Evolutionary conservation across 768 basidiomycete genomes (phyloP).

Genomic region (Rossbeevera mucosa): DNA sequence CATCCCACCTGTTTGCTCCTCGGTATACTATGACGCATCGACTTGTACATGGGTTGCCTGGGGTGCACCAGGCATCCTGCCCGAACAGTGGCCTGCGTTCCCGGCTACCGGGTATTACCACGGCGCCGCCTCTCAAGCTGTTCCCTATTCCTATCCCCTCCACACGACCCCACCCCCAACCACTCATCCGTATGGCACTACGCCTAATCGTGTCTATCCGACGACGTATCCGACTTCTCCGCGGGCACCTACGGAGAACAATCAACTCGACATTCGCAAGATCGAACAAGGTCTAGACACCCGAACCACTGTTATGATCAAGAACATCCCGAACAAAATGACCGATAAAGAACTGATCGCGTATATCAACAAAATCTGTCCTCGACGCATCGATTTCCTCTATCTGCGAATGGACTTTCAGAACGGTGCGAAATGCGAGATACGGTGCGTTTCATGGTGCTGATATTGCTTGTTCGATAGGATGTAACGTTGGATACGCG

Average conservation of each 20-base stretch:
- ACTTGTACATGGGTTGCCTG: constrained; percentile 30
- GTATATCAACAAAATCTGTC: constrained; percentile 68
- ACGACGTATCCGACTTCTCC: constrained; percentile 25
- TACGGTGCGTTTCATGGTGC: not conserved
- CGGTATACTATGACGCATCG: constrained; percentile 28
- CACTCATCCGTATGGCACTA: constrained; percentile 17
- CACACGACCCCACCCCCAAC: constrained; percentile 21
- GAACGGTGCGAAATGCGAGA: constrained; percentile 49
- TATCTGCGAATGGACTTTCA: constrained; percentile 85
- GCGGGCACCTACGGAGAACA: constrained; percentile 37
- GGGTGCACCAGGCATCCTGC: constrained; percentile 21
- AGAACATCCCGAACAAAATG: constrained; percentile 94
- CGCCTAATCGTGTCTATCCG: constrained; percentile 19
- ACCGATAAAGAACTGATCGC: constrained; percentile 64
- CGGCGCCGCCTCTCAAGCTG: constrained; percentile 16
- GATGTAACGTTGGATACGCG: constrained; percentile 76
- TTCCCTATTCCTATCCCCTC: constrained; percentile 28
- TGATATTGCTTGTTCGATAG: constrained; percentile 32
- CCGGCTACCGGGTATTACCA: constrained; percentile 26
- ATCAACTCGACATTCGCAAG: constrained; percentile 59
- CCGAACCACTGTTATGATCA: constrained; percentile 83
- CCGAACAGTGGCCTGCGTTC: constrained; percentile 31
- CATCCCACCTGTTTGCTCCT: constrained; percentile 24
- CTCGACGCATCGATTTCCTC: constrained; percentile 78
- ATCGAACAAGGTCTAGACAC: constrained; percentile 79